Conservation (phyloP, 2,329 filamentous ascomycete genomes). For the Corynespora cassiicola region DNA sequence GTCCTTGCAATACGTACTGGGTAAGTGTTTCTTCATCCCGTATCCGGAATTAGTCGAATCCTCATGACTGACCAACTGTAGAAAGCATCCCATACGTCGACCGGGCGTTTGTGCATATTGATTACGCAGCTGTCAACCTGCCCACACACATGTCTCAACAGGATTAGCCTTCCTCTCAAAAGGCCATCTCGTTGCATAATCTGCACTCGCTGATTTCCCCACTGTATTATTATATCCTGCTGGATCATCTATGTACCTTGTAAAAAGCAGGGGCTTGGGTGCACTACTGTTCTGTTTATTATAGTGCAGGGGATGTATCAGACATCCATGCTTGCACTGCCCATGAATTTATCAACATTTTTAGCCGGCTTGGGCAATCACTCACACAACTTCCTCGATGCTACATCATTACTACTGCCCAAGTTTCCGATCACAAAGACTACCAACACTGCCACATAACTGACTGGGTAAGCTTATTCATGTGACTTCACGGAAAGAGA, state of each 20-base stretch:
- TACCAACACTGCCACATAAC: constrained; percentile 23
- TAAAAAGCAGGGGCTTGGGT: no score
- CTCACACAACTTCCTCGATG: no score
- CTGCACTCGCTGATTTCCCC: neutral
- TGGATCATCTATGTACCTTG: no score
- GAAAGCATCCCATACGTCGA: constrained; percentile 79
- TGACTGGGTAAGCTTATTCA: neutral
- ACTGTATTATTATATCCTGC: neutral
- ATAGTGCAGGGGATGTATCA: no score
- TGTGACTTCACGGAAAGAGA: neutral
- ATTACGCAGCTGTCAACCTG: constrained; percentile 58
- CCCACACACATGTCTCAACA: constrained; percentile 59
- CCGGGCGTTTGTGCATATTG: constrained; percentile 60
- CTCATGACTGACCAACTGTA: constrained; percentile 17
- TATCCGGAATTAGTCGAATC: neutral
- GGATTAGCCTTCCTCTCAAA: no score
- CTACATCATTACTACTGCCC: no score
- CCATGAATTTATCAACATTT: no score
- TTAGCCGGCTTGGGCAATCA: no score
- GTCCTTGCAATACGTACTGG: constrained; percentile 81
- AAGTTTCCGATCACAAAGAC: constrained; percentile 24
- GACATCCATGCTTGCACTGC: no score
- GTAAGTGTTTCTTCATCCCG: constrained; percentile 24
- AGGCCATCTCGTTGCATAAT: no score
- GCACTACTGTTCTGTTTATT: no score